Evolutionary conservation across 306 rosid genomes (phyloP).

Genomic region (Pyrus betulifolia): DNA sequence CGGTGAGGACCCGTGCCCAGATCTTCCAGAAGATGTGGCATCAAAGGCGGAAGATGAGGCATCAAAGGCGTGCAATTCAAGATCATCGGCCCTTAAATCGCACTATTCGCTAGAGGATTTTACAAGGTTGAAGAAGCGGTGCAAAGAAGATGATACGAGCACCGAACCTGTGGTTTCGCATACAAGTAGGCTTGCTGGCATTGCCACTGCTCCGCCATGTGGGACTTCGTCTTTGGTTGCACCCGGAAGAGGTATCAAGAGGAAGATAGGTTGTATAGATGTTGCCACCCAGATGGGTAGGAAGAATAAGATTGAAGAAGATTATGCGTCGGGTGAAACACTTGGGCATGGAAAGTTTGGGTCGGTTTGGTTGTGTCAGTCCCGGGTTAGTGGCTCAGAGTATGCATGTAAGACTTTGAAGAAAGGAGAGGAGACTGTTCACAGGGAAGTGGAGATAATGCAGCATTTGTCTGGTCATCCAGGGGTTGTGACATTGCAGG

Average conservation of each 20-base stretch:
- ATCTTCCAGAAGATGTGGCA: conserved; percentile 31
- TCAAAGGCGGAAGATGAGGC: conserved; percentile 24
- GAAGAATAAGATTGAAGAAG: conserved; percentile 85
- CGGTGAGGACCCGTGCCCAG: conserved; percentile 42
- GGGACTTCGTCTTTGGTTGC: conserved; percentile 71
- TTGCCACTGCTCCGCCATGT: conserved; percentile 93
- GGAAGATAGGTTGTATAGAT: conserved; percentile 97
- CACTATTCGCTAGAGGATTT: conserved; percentile 83
- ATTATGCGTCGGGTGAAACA: conserved; percentile 57
- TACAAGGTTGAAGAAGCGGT: conserved; percentile 79
- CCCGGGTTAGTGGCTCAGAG: conserved; percentile 60
- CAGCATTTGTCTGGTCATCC: conserved; percentile 97
- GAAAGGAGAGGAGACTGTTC: conserved; percentile 95
- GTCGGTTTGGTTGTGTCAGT: conserved; percentile 70
- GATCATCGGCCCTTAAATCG: conserved; percentile 47
- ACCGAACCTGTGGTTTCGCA: conserved; percentile 40
- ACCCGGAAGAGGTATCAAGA: conserved; percentile 80
- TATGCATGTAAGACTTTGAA: conserved; percentile 85
- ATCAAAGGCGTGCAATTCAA: conserved; percentile 40
- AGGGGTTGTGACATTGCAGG: conserved; percentile 88
- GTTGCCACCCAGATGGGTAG: conserved; percentile 94
- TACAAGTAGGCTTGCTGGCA: conserved; percentile 78
- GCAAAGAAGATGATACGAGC: conserved; percentile 50
- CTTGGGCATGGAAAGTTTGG: conserved; percentile 96
- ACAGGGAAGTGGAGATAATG: conserved; percentile 98